These are phyloP conservation scores for Orbilia oligospora DNA, from an alignment of 2,329 filamentous ascomycete species.

Conservation along the genomic window DNA sequence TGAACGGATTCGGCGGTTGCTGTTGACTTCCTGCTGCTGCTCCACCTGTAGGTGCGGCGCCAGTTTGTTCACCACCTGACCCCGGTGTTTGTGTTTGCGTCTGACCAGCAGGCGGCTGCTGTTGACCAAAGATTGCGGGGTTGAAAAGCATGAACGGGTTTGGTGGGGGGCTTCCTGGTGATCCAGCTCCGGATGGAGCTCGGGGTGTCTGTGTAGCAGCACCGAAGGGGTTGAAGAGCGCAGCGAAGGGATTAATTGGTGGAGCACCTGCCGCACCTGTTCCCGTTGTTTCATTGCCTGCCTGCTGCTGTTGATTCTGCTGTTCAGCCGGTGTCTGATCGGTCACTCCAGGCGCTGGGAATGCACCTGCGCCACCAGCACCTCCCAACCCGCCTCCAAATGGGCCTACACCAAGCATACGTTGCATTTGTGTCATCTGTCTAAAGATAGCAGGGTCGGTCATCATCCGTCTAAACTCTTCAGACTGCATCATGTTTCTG, in stretches of 20 bases:
- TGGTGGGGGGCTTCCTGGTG: conserved; percentile 51
- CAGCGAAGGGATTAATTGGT: conserved; percentile 74
- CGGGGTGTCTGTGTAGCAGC: conserved; percentile 64
- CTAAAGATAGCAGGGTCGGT: conserved; percentile 88
- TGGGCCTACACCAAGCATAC: conserved; percentile 70
- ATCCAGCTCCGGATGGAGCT: conserved; percentile 63
- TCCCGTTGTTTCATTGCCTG: conserved; percentile 50
- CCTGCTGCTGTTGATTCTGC: conserved; percentile 64
- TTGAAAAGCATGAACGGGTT: conserved; percentile 56
- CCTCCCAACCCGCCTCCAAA: conserved; percentile 70
- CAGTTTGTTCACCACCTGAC: conserved; percentile 12
- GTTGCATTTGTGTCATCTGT: conserved; percentile 85
- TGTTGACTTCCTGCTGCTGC: conserved; percentile 59
- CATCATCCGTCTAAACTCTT: conserved; percentile 91
- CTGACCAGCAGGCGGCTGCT: conserved; percentile 64
- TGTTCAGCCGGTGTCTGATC: conserved; percentile 80
- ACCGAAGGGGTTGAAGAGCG: conserved; percentile 69
- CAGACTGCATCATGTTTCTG: conserved; percentile 87
- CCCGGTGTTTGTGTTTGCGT: conserved; percentile 62
- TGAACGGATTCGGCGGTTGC: conserved; percentile 67
- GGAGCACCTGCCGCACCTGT: conserved; percentile 35
- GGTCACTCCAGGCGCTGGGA: conserved; percentile 92
- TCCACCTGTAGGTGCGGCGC: conserved; percentile 61
- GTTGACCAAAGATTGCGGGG: conserved; percentile 61
- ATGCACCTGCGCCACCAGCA: conserved; percentile 71